Conservation (phyloP, 2,329 filamentous ascomycete species). For the Beauveria rudraprayagi region DNA sequence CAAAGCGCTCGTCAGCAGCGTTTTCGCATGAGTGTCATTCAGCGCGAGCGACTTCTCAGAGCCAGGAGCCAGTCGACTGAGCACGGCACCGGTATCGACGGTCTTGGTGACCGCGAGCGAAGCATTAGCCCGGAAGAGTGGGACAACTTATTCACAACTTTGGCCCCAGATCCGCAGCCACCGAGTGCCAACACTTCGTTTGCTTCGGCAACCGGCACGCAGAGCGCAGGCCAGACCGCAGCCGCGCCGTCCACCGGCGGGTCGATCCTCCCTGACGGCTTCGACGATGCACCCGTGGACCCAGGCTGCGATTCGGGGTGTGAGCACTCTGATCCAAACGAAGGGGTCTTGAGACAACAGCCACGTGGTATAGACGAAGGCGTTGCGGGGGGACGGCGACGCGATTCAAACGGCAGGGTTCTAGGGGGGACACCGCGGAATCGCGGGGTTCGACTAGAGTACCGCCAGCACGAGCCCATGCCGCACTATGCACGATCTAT, state of each 20-base stretch:
- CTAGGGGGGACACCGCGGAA: too few relatives aligned
- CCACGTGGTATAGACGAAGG: too few relatives aligned
- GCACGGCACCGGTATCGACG: slow-evolving; percentile 43
- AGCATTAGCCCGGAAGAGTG: slow-evolving; percentile 74
- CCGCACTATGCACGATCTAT: neutral
- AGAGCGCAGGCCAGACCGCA: slow-evolving; percentile 25
- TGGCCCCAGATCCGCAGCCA: slow-evolving; percentile 72
- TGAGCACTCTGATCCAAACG: slow-evolving; percentile 49
- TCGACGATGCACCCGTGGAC: slow-evolving; percentile 29
- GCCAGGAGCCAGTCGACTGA: slow-evolving; percentile 2
- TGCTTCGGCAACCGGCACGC: slow-evolving; percentile 47
- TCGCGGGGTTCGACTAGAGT: neutral
- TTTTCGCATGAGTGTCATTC: neutral
- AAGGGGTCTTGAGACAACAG: slow-evolving; percentile 21
- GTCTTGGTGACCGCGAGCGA: slow-evolving; percentile 75
- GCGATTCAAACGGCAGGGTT: too few relatives aligned
- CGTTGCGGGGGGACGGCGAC: too few relatives aligned
- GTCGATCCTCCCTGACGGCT: slow-evolving; percentile 23
- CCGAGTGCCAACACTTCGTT: slow-evolving; percentile 81
- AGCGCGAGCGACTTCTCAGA: neutral
- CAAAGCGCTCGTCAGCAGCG: neutral
- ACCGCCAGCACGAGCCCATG: neutral
- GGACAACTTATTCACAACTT: slow-evolving; percentile 72
- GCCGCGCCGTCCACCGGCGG: slow-evolving; percentile 23
- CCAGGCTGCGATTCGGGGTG: slow-evolving; percentile 43